Conservation (phyloP, 2,329 filamentous ascomycete genomes). For the Venturia aucupariae region DNA sequence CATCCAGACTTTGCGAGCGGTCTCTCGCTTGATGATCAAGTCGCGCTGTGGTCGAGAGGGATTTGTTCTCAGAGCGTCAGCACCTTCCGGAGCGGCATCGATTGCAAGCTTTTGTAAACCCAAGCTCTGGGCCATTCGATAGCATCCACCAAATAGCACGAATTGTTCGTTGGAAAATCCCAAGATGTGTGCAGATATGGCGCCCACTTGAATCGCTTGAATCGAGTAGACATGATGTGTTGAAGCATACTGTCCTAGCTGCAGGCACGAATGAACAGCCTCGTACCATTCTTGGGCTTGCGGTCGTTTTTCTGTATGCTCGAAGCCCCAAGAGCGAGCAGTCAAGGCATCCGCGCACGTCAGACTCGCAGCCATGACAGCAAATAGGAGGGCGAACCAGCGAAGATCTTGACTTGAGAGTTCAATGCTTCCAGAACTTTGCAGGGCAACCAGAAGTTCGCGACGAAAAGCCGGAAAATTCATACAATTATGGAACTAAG, state of each 20-base stretch:
- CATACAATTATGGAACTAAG: slow-evolving; percentile 27
- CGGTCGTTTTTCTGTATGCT: slow-evolving; percentile 29
- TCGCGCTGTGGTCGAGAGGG: background rate
- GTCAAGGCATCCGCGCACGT: slow-evolving; percentile 30
- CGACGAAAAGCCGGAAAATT: background rate
- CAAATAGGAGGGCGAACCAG: slow-evolving; percentile 38
- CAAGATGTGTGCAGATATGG: slow-evolving; percentile 40
- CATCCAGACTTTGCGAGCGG: slow-evolving; percentile 31
- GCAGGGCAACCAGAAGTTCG: slow-evolving; percentile 26
- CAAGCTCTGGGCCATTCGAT: slow-evolving; percentile 39
- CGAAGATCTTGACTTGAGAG: slow-evolving; percentile 30
- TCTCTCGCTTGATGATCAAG: slow-evolving; percentile 21
- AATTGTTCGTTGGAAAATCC: slow-evolving; percentile 40
- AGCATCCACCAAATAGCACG: slow-evolving; percentile 35
- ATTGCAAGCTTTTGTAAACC: slow-evolving; percentile 34
- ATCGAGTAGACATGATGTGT: slow-evolving; percentile 33
- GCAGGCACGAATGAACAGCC: slow-evolving; percentile 36
- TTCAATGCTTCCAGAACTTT: slow-evolving; percentile 26
- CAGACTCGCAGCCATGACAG: slow-evolving; percentile 35
- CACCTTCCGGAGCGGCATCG: slow-evolving; percentile 3
- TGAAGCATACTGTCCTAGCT: slow-evolving; percentile 38
- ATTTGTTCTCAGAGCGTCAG: slow-evolving; percentile 20
- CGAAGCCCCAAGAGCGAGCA: slow-evolving; percentile 36
- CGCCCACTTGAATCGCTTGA: slow-evolving; percentile 39
- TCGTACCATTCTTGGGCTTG: slow-evolving; percentile 39